Evolutionary conservation across 495 filamentous ascomycete genomes (phyloP).

Genomic region (Hyaloscypha finlandica): DNA sequence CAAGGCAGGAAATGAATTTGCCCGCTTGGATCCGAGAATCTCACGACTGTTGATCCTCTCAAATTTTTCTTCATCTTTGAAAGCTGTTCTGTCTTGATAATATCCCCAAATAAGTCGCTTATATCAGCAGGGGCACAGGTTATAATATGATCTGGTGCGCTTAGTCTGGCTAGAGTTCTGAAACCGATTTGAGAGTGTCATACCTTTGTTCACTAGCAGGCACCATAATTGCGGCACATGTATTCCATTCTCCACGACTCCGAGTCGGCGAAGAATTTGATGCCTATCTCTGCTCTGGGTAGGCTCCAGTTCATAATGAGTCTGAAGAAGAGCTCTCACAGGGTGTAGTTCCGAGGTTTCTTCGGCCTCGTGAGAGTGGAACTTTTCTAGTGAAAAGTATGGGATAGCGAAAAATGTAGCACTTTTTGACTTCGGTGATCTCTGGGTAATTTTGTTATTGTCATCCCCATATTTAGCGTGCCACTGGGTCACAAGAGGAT

Average conservation of each 20-base stretch:
- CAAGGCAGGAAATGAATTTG: conserved; percentile 1
- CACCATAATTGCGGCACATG: too few relatives aligned
- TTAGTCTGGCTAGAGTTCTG: background rate
- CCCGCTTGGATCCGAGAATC: background rate
- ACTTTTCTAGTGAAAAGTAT: background rate
- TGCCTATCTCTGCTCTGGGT: too few relatives aligned
- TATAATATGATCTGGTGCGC: background rate
- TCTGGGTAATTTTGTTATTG: background rate
- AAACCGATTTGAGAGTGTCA: background rate
- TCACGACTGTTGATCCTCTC: background rate
- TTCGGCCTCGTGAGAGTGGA: background rate
- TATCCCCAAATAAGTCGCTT: background rate
- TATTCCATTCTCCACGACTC: too few relatives aligned
- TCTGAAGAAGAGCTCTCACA: too few relatives aligned
- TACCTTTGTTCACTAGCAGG: too few relatives aligned
- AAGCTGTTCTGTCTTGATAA: background rate
- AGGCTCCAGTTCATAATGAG: too few relatives aligned
- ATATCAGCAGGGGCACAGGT: background rate
- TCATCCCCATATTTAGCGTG: background rate
- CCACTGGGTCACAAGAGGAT: background rate
- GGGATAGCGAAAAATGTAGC: background rate
- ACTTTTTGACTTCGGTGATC: background rate
- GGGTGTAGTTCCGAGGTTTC: background rate
- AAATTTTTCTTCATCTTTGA: background rate
- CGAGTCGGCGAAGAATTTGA: too few relatives aligned